phyloP scores from a whole-genome alignment of 164 flowering plant species.

The Tinospora cordifolia region DNA sequence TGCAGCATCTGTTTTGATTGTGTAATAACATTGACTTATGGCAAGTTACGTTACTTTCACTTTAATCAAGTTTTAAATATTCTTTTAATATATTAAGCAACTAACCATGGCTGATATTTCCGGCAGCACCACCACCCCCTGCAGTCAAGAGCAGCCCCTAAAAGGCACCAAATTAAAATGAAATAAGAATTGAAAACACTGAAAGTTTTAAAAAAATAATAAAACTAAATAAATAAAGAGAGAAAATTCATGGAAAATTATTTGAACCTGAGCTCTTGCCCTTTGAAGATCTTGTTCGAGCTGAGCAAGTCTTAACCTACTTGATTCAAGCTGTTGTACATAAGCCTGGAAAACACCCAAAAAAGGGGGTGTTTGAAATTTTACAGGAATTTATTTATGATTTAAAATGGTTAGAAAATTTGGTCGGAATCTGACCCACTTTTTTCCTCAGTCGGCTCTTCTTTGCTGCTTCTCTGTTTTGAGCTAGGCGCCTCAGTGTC shows the following conservation, averaged over 20 bases:
- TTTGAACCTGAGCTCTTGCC: slow-evolving; percentile 75
- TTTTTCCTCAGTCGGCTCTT: slow-evolving; percentile 91
- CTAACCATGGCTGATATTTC: slow-evolving; percentile 68
- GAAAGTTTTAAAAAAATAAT: neutral
- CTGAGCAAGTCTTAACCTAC: slow-evolving; percentile 83
- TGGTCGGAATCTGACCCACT: slow-evolving; percentile 30
- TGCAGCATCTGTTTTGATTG: slow-evolving; percentile 70
- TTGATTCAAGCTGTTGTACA: slow-evolving; percentile 90
- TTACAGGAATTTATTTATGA: neutral
- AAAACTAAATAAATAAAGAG: too few relatives aligned
- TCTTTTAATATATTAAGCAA: neutral
- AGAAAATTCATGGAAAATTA: too few relatives aligned
- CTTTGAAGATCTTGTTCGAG: slow-evolving; percentile 91
- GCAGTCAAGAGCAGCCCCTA: slow-evolving; percentile 71
- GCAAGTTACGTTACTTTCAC: too few relatives aligned
- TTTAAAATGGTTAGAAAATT: slow-evolving; percentile 1
- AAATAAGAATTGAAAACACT: too few relatives aligned
- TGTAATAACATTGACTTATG: neutral
- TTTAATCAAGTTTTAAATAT: too few relatives aligned
- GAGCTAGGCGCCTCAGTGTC: slow-evolving; percentile 93
- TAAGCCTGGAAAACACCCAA: slow-evolving; percentile 51
- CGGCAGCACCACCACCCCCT: slow-evolving; percentile 43
- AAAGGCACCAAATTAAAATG: neutral
- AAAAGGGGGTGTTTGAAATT: slow-evolving; percentile 7
- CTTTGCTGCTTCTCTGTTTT: slow-evolving; percentile 96